Conservation (phyloP, 441 rosid species). For the Arabidopsis lyrata region DNA sequence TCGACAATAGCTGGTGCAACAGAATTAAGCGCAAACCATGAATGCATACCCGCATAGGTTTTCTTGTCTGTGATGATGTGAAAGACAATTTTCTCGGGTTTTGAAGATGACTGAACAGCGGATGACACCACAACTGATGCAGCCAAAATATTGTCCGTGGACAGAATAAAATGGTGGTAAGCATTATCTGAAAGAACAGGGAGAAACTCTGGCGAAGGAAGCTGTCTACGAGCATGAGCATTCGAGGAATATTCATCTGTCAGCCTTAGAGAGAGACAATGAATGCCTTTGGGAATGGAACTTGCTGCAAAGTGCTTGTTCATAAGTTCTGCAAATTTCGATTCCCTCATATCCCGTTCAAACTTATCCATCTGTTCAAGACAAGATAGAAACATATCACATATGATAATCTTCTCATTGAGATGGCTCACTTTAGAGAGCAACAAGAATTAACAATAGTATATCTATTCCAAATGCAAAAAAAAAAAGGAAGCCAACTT, state of each 20-base stretch:
- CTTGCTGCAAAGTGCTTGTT: constrained; percentile 99
- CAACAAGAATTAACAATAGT: constrained; percentile 10
- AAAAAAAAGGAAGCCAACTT: background rate
- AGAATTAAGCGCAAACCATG: constrained; percentile 98
- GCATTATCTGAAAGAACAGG: constrained; percentile 93
- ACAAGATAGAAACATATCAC: constrained; percentile 24
- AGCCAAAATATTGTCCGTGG: constrained; percentile 98
- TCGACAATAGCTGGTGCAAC: constrained; percentile 88
- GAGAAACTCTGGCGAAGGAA: constrained; percentile 96
- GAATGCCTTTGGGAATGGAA: constrained; percentile 97
- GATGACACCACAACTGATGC: constrained; percentile 98
- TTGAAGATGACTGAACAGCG: constrained; percentile 78
- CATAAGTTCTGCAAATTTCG: constrained; percentile 89
- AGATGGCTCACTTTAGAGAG: constrained; percentile 11
- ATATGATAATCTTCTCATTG: constrained; percentile 16
- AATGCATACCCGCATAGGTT: constrained; percentile 99
- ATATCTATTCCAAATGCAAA: constrained; percentile 8
- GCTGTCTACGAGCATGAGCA: constrained; percentile 97
- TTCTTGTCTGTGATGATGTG: constrained; percentile 99
- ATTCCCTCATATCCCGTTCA: constrained; percentile 88
- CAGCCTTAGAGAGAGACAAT: constrained; percentile 90
- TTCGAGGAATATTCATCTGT: constrained; percentile 99
- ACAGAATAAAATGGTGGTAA: constrained; percentile 81
- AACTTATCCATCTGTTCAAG: constrained; percentile 84
- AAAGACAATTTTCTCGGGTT: constrained; percentile 92